phyloP scores from a whole-genome alignment of 2,329 filamentous ascomycete species.

The Fusarium siculi region DNA sequence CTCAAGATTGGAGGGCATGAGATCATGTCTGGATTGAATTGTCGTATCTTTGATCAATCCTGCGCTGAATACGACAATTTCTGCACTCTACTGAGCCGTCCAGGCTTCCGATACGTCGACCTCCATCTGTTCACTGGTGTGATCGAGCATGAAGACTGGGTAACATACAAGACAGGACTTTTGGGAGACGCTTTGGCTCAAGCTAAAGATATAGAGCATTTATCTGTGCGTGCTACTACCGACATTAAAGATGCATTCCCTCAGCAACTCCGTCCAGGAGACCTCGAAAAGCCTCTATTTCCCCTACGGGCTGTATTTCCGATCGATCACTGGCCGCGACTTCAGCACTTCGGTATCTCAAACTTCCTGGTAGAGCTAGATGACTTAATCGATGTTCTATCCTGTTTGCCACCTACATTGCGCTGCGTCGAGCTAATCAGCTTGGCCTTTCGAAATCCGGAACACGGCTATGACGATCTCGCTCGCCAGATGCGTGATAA shows the following conservation, averaged over 20 bases:
- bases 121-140: neutral
- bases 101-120: neutral
- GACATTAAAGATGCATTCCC: accelerated
- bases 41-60: neutral
- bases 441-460: neutral
- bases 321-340: neutral
- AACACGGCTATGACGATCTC: accelerated
- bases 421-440: neutral
- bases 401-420: neutral
- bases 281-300: neutral
- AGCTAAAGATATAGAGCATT: neutral
- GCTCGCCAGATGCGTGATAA: neutral
- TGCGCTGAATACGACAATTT: neutral
- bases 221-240: neutral
- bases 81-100: neutral
- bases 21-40: neutral
- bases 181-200: neutral
- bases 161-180: neutral
- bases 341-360: neutral
- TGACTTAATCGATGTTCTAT: neutral
- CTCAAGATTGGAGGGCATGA: neutral
- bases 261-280: neutral
- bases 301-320: neutral
- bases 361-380: neutral
- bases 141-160: neutral